phyloP scores from a whole-genome alignment of 225 moss, liverwort and hornwort species.

The Polytrichum commune region DNA sequence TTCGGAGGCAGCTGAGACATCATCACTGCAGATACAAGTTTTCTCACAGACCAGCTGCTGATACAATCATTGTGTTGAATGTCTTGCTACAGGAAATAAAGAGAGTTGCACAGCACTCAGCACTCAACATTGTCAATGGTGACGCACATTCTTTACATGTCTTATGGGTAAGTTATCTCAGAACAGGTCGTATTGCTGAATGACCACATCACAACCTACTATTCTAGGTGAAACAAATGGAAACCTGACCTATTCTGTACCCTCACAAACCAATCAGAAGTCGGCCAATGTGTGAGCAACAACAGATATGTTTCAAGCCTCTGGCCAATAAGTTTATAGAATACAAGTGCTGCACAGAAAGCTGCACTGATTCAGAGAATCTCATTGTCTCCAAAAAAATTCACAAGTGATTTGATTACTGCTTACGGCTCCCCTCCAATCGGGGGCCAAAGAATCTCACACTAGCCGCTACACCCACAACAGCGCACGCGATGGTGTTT shows the following conservation, averaged over 20 bases:
- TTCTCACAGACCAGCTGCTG: too few relatives aligned
- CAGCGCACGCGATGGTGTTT: slow-evolving; percentile 14
- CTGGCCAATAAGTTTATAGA: slow-evolving; percentile 13
- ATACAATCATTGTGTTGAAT: too few relatives aligned
- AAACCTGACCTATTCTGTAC: background rate
- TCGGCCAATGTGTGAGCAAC: background rate
- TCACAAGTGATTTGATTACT: slow-evolving; percentile 19
- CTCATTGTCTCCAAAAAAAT: slow-evolving; percentile 2
- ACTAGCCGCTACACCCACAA: slow-evolving; percentile 25
- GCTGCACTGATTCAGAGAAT: slow-evolving; percentile 9
- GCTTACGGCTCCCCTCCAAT: slow-evolving; percentile 27
- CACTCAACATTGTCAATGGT: too few relatives aligned
- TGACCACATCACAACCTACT: too few relatives aligned
- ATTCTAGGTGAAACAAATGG: too few relatives aligned
- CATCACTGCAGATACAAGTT: too few relatives aligned
- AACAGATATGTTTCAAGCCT: slow-evolving; percentile 6
- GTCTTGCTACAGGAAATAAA: too few relatives aligned
- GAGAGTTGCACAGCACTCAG: too few relatives aligned
- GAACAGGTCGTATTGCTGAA: too few relatives aligned
- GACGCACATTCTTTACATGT: too few relatives aligned
- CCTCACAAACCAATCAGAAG: background rate
- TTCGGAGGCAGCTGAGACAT: too few relatives aligned
- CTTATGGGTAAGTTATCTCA: too few relatives aligned
- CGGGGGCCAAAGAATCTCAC: slow-evolving; percentile 44
- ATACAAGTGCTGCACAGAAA: slow-evolving; percentile 13